These are phyloP conservation scores for Toxicodendron radicans DNA, from an alignment of 345 rosid species.

Conservation along the genomic window DNA sequence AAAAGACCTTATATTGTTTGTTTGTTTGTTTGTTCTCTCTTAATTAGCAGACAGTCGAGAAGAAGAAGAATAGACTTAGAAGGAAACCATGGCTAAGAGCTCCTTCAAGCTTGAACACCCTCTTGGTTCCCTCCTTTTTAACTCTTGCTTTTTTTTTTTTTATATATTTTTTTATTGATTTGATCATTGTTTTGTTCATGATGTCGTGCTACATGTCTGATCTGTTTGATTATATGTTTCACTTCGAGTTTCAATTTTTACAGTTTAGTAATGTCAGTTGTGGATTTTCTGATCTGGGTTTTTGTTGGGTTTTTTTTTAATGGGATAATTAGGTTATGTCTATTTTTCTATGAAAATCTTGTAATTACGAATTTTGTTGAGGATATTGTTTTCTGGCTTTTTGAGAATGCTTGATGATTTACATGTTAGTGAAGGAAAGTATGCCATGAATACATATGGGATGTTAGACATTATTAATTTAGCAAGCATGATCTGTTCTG, in stretches of 20 bases:
- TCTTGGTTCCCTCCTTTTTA: conserved; percentile 45
- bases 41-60: background rate
- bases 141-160: conserved; percentile 13
- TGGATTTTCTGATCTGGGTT: conserved; percentile 17
- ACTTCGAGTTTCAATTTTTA: background rate
- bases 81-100: conserved; percentile 59
- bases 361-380: background rate
- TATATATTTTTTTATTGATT: background rate
- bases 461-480: background rate
- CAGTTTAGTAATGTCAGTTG: background rate
- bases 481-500: background rate
- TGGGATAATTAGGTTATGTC: background rate
- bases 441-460: background rate
- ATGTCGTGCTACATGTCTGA: background rate
- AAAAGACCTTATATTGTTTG: background rate
- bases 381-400: background rate
- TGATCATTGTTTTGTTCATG: background rate
- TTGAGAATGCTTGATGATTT: background rate
- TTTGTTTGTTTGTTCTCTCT: background rate
- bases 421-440: background rate
- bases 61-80: background rate
- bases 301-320: background rate
- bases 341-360: background rate
- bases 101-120: conserved; percentile 84
- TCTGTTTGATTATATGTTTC: background rate